Base-by-base conservation (phyloP, 129 eudicot genomes). In the Dittrichia graveolens region DNA sequence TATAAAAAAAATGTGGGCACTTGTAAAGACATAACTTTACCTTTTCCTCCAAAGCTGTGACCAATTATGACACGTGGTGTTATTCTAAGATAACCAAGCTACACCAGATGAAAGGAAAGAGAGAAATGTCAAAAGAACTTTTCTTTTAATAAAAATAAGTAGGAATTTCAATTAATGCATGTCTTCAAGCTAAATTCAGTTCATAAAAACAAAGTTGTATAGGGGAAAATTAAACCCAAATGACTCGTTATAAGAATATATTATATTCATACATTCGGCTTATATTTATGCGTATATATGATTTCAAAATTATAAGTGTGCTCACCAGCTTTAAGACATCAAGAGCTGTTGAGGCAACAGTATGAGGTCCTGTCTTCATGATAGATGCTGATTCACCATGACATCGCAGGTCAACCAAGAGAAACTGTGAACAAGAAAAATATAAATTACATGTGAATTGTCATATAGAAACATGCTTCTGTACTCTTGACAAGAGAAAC, bases 31-130 rank as follows among this genome's bases (percentile, higher is more conserved):
- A 24, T 24, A 24, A 24, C 31, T 24, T 62, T 85, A 92, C 98
- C 98, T 92, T 92, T 92, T 71, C 98, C 98, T 58, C 98, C 98
- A 78, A 92, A 92, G 86, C 98, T 92, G 80, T 92, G 98, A 78
- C 98, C 98, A 74, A 92, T 91, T 79, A 92, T 65, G 49, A 92
- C 96, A 53, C 96, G 91, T 37, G 98, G 98, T 72, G 88, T 89
- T 43, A 92, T 71, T 78, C 85, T 82, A 77, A 92, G 96, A 72
- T 78, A 81, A 44, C 96, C 88, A 70, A 92, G 95, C 98, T 92
- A 75, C 75, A 61, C 75, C 79, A 72, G 42, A 72, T 40, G 44
- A 85, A 80, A 70, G 12, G 37, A 53, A 60, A 71, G 24, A 56
- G 12, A 71, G 9, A 56, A 38, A 43, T 39, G 71, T 34, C 69